Evolutionary conservation across 192 early-diverging fungal species (phyloP), one percentile per base, ranked within the genome.

Genomic region (Coemansia reversa): DNA sequence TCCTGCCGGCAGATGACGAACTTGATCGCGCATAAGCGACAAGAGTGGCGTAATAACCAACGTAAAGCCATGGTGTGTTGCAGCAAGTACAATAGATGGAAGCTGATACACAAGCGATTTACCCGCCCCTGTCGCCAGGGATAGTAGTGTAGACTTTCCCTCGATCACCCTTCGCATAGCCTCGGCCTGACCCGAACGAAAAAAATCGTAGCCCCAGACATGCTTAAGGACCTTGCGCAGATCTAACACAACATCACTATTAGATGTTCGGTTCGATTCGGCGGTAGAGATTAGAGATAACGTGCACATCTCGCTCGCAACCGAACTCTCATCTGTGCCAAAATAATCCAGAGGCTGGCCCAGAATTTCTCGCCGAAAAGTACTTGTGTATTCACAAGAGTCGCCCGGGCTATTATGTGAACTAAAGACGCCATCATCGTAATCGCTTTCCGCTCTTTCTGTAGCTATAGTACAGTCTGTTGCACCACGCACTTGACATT

Each of bases 1-100:
- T 6, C 76, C 80, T 5, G 67, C 45, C 1, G 88, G 89, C 45
- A 94, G 59, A 33, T 85, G 84, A 19, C 82, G 82, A 29, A 93
- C 79, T 69, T 94, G 93, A 67, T 94, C 93, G 39, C 91, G 84
- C 91, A 94, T 94, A 5, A 94, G 81, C 7, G 92, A 88, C 24
- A 94, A 80, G 61, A 88, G 86, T 4, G 93, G 93, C 1, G 88
- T 91, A 14, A 94, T 82, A 6, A 94, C 93, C 28, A 94, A 52
- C 16, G 87, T 90, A 29, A 91, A 49, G 0, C 79, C 77, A 0
- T 57, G 60, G 20, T 42, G 24, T 16, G 63, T 54, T 1, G 67
- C 53, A 3, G 81, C 84, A 23, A 91, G 65, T 19, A 92, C 74
- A n/a, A 80, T 85, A 3, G 89, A 69, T 0, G 91, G 89, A 0